A percentile compares a stretch with the other conserved stretches of the same genome.
Evolutionary conservation across 2,329 filamentous ascomycete genomes (phyloP).

Genomic region (Pseudocercospora fuligena): DNA sequence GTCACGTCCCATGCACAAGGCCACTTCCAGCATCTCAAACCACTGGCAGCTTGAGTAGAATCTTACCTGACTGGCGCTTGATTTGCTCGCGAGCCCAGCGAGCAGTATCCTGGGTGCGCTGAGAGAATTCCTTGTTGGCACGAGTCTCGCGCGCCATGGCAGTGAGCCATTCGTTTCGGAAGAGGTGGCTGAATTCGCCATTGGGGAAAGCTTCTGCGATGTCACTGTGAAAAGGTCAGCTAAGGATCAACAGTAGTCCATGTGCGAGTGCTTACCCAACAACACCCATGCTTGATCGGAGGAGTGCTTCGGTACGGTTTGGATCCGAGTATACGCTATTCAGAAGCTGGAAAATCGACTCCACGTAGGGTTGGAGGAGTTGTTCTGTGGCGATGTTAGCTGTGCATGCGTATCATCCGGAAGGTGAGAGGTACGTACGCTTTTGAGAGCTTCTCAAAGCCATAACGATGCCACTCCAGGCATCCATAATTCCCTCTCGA

Average conservation of each 20-base stretch:
- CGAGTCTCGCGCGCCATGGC: conserved; percentile 90
- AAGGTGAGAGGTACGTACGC: conserved; percentile 58
- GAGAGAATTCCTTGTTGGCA: conserved; percentile 81
- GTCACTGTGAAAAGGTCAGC: conserved; percentile 67
- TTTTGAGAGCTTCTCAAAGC: conserved; percentile 86
- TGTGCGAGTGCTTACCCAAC: conserved; percentile 72
- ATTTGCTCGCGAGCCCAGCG: conserved; percentile 97
- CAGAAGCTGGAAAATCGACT: conserved; percentile 85
- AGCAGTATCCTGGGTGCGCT: conserved; percentile 89
- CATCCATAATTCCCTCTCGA: conserved; percentile 97
- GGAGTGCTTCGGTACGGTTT: conserved; percentile 88
- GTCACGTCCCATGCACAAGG: background rate
- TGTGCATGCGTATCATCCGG: background rate
- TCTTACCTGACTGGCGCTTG: conserved; percentile 72
- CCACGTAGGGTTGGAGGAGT: conserved; percentile 75
- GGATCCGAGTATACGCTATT: conserved; percentile 78
- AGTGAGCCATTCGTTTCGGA: conserved; percentile 90
- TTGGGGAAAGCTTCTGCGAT: conserved; percentile 91
- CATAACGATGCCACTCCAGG: conserved; percentile 95
- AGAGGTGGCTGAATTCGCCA: conserved; percentile 81
- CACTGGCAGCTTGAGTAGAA: conserved; percentile 3
- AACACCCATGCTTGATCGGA: conserved; percentile 95
- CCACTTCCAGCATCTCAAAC: conserved; percentile 1
- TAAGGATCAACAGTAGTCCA: background rate
- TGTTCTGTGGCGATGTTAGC: conserved; percentile 58